Conservation (phyloP, 1,139 yeast genomes). For the Candida tropicalis region DNA sequence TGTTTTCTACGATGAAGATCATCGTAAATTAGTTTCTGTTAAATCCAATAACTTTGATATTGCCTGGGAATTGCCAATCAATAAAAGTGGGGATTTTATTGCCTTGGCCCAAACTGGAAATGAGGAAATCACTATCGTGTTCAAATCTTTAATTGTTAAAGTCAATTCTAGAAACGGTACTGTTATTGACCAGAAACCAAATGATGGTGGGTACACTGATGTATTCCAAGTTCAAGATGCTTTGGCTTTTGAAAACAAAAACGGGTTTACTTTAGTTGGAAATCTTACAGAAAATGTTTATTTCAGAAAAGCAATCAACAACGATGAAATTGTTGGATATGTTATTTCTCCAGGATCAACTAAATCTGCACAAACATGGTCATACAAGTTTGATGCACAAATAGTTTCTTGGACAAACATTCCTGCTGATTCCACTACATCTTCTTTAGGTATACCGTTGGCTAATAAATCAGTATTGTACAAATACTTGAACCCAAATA, state of each 20-base stretch:
- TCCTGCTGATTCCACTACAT: slow-evolving; percentile 47
- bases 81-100: slow-evolving; percentile 20
- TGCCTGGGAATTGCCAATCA: slow-evolving; percentile 27
- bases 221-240: slow-evolving; percentile 10
- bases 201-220: slow-evolving; percentile 8
- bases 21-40: slow-evolving; percentile 29
- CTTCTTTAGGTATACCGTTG: slow-evolving; percentile 71
- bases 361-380: slow-evolving; percentile 31
- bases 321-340: slow-evolving; percentile 25
- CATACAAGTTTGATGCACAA: slow-evolving; percentile 23
- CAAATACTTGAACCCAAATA: slow-evolving; percentile 79
- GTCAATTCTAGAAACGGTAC: slow-evolving; percentile 31
- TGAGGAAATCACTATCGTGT: slow-evolving; percentile 25
- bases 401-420: slow-evolving; percentile 25
- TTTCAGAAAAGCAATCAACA: slow-evolving; percentile 17
- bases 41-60: slow-evolving; percentile 32
- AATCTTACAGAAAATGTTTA: slow-evolving; percentile 13
- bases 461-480: slow-evolving; percentile 77
- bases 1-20: slow-evolving; percentile 28
- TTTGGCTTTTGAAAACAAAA: slow-evolving; percentile 13
- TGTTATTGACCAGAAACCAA: slow-evolving; percentile 9
- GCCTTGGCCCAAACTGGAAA: slow-evolving; percentile 18
- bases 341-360: slow-evolving; percentile 17
- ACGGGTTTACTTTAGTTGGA: not conserved
- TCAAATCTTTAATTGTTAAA: slow-evolving; percentile 19